phyloP scores from a whole-genome alignment of 2,329 filamentous ascomycete genomes.

The Myriosclerotinia scirpicola region DNA sequence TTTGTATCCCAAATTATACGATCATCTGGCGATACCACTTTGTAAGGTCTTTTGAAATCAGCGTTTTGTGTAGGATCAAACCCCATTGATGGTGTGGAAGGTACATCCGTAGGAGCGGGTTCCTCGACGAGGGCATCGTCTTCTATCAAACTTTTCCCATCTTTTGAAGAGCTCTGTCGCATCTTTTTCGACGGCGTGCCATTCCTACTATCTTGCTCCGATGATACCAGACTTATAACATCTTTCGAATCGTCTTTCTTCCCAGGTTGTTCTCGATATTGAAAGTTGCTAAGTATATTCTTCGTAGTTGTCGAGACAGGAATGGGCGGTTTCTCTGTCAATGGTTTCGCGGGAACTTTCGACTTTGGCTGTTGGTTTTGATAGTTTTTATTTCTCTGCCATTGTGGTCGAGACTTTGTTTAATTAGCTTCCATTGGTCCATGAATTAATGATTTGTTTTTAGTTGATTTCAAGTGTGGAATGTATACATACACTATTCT shows the following conservation, averaged over 20 bases:
- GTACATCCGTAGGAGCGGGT: slow-evolving; percentile 24
- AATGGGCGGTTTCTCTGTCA: slow-evolving; percentile 37
- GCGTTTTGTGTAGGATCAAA: slow-evolving; percentile 41
- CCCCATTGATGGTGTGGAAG: slow-evolving; percentile 53
- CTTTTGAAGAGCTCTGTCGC: background rate
- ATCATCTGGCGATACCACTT: slow-evolving; percentile 59
- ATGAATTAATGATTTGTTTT: background rate
- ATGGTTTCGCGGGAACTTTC: slow-evolving; percentile 30
- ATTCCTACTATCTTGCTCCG: slow-evolving; percentile 35
- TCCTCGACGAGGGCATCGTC: background rate
- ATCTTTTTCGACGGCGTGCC: slow-evolving; percentile 17
- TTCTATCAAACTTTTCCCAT: slow-evolving; percentile 2
- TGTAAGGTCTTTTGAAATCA: slow-evolving; percentile 42
- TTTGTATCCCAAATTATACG: slow-evolving; percentile 59
- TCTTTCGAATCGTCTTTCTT: slow-evolving; percentile 33
- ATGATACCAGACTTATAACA: slow-evolving; percentile 30
- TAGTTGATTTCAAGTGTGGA: background rate
- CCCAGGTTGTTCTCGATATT: slow-evolving; percentile 46
- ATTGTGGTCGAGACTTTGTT: slow-evolving; percentile 34
- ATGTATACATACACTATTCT: slow-evolving; percentile 31
- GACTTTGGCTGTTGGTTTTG: slow-evolving; percentile 28
- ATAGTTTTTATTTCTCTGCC: slow-evolving; percentile 39
- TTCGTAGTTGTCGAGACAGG: slow-evolving; percentile 56
- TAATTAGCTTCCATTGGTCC: slow-evolving; percentile 16
- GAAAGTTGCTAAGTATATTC: slow-evolving; percentile 58